Conservation (phyloP, 352 stramenopile genomes). For the Phytophthora rubi region DNA sequence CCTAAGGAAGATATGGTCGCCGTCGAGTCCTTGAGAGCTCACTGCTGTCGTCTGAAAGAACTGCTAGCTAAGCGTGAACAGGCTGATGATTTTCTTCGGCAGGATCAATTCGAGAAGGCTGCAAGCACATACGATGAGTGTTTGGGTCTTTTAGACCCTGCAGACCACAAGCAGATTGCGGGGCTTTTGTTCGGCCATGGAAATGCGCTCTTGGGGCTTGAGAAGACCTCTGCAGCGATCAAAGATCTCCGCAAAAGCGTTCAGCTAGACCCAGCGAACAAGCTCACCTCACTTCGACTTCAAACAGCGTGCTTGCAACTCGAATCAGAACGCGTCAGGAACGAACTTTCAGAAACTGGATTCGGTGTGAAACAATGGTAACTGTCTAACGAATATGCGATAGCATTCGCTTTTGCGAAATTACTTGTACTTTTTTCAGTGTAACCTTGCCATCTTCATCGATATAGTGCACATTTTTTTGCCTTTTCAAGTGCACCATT, state of each 20-base stretch:
- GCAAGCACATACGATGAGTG: conserved; percentile 28
- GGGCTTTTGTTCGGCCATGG: conserved; percentile 30
- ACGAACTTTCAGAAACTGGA: conserved; percentile 12
- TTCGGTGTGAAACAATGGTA: neutral
- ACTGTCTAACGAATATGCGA: neutral
- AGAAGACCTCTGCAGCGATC: conserved; percentile 19
- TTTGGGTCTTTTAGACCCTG: conserved; percentile 21
- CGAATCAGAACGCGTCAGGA: conserved; percentile 22
- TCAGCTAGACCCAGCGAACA: conserved; percentile 27
- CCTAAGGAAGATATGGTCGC: neutral
- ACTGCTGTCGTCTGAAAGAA: conserved; percentile 15
- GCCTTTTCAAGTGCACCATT: conserved; percentile 36
- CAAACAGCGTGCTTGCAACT: conserved; percentile 29
- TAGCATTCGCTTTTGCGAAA: too few species aligned
- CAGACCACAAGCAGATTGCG: conserved; percentile 21
- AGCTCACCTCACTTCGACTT: conserved; percentile 22
- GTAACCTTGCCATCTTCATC: conserved; percentile 40
- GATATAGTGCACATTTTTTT: conserved; percentile 39
- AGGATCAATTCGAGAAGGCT: conserved; percentile 24
- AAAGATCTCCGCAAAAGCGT: conserved; percentile 29
- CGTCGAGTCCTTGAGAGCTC: conserved; percentile 6
- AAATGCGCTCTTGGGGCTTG: conserved; percentile 26
- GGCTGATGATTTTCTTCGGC: conserved; percentile 26
- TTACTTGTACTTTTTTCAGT: conserved; percentile 13
- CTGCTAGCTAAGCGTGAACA: conserved; percentile 26